These are phyloP conservation scores for Echium plantagineum DNA, from an alignment of 257 asterid genomes.

Conservation along the genomic window DNA sequence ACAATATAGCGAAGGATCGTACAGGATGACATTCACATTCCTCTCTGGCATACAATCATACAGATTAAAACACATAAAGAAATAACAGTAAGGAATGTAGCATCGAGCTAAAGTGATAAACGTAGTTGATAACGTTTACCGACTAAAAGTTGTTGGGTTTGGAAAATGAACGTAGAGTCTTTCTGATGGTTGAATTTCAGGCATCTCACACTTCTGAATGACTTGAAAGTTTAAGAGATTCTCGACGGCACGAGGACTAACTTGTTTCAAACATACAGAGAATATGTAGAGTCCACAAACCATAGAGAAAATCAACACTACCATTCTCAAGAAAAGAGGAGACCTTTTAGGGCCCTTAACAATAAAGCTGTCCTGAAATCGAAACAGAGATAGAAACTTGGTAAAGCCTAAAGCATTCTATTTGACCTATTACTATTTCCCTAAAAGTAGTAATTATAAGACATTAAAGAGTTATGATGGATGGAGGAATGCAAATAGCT, in stretches of 20 bases:
- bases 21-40: conserved; percentile 87
- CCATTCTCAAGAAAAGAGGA: conserved; percentile 53
- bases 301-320: conserved; percentile 63
- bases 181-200: conserved; percentile 44
- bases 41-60: conserved; percentile 30
- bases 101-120: not conserved
- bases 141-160: conserved; percentile 60
- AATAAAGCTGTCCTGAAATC: conserved; percentile 54
- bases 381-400: conserved; percentile 12
- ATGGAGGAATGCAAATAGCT: too few relatives aligned
- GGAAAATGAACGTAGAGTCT: conserved; percentile 60
- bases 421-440: not conserved
- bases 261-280: conserved; percentile 64
- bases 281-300: conserved; percentile 70
- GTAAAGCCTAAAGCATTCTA: conserved; percentile 2
- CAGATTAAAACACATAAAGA: conserved; percentile 7
- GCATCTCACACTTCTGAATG: conserved; percentile 32
- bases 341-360: conserved; percentile 53
- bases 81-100: too few relatives aligned
- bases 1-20: conserved; percentile 65
- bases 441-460: too few relatives aligned
- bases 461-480: too few relatives aligned
- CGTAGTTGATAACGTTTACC: conserved; percentile 27
- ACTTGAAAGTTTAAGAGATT: conserved; percentile 31
- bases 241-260: conserved; percentile 24